phyloP scores from a whole-genome alignment of 2,329 filamentous ascomycete genomes.

The Pseudogymnoascus sp. region DNA sequence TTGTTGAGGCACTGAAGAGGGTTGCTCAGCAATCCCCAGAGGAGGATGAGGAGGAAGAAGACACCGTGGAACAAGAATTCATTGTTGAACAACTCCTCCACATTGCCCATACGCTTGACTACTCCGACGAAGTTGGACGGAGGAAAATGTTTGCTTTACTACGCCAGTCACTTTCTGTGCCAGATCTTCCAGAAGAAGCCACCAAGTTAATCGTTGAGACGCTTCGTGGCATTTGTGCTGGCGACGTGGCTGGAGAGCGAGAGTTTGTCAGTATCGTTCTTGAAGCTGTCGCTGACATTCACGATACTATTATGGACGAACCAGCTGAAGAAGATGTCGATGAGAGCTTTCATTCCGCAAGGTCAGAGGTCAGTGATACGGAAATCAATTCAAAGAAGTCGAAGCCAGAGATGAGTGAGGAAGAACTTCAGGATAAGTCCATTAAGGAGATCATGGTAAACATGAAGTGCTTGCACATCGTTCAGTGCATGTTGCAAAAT shows the following conservation, averaged over 20 bases:
- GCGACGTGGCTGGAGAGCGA: slow-evolving; percentile 64
- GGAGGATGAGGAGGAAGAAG: slow-evolving; percentile 65
- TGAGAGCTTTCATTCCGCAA: slow-evolving; percentile 90
- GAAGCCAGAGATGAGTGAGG: slow-evolving; percentile 48
- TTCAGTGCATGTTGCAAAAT: slow-evolving; percentile 94
- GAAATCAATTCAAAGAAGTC: slow-evolving; percentile 45
- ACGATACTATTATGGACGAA: slow-evolving; percentile 82
- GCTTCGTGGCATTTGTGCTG: slow-evolving; percentile 75
- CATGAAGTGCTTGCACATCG: slow-evolving; percentile 96
- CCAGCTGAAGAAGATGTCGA: slow-evolving; percentile 55
- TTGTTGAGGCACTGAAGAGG: slow-evolving; percentile 58
- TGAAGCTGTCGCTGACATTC: slow-evolving; percentile 92
- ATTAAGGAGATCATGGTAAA: slow-evolving; percentile 92
- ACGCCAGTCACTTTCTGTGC: slow-evolving; percentile 75
- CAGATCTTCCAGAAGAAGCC: slow-evolving; percentile 84
- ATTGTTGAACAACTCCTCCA: slow-evolving; percentile 92
- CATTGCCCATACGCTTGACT: slow-evolving; percentile 86
- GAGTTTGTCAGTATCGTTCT: slow-evolving; percentile 82
- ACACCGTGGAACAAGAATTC: slow-evolving; percentile 86
- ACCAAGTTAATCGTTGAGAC: slow-evolving; percentile 83
- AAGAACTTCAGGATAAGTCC: slow-evolving; percentile 66
- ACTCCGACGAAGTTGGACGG: slow-evolving; percentile 93
- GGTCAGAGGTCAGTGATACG: slow-evolving; percentile 70
- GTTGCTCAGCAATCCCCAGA: slow-evolving; percentile 48
- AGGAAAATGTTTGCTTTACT: slow-evolving; percentile 93